Evolutionary conservation across 306 rosid species (phyloP), one percentile per base, ranked within the genome.

Genomic region (Nissolia schottii): DNA sequence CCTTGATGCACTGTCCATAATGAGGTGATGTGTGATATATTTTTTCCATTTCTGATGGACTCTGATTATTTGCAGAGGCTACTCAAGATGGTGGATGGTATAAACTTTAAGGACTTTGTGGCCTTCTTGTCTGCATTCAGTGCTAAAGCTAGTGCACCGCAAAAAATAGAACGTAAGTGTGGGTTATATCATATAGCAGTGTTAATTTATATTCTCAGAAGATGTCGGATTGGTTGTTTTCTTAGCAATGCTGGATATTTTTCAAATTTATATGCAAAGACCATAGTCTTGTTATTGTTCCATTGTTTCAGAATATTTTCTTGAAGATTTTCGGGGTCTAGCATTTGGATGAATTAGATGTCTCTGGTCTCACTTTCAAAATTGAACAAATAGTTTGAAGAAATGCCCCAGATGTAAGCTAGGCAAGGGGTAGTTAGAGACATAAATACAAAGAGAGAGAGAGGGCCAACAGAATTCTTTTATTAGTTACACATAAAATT

Each of bases 101-200:
- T 93, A 77, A 93, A 91, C 77, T 91, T 93, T 60, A 91, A 91
- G 79, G 97, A 91, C 53, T 91, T 93, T 35, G 96, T 87, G 61
- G 94, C 94, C 11, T 89, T 93, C 91, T 89, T 93, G 70, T 91
- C 97, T 66, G 97, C 92, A 24, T 93, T 93, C 75, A 89, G 94
- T 81, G 77, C 89, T 55, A 87, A 87, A 76, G 89, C 96, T 15
- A 84, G 77, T 51, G 22, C 72, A 24, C 82, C 78, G 10, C 90
- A 89, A 25, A 93, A 93, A 72, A 74, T 81, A 54, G 96, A 88
- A 84, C 71, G 97, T 88, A 84, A 2, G 97, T 79, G 3, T 38
- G 20, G 28, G 45, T 65, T 71, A 1, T n/a, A 1, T 32, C 45
- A 6, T 32, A 43, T 43, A 32, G 31, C 46, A 25, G 19, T 7